Evolutionary conservation across 1,139 yeast genomes (phyloP), one percentile per base, ranked within the genome.

Genomic region (Williopsis jadinii): DNA sequence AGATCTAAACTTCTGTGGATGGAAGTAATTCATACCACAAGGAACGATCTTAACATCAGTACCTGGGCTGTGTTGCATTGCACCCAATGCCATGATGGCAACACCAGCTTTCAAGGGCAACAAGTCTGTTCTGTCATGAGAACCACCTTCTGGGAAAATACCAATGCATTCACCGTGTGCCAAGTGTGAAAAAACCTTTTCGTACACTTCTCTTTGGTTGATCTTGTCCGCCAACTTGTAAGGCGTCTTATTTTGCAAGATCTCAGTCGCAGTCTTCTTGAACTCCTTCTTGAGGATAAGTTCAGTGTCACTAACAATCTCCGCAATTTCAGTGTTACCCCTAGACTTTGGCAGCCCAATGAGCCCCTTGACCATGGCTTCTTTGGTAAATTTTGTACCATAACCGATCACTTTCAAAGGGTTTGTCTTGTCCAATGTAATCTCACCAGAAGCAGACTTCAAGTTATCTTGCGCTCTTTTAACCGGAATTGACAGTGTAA

Each of bases 131-230:
- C 97, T 72, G 60, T 92, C 98, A 55, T 92, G 98, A 13, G 95
- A 85, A 0, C 97, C 97, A 40, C 97, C 97, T 64, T 90, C 97
- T 3, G 97, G 97, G 64, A 90, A 92, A 40, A 92, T 86, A n/a
- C 97, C 98, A 32, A 92, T 68, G 52, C 95, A 85, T 46, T 85
- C 79, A 38, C 92, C 88, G 44, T 76, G 73, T 14, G 85, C 75
- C 49, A 92, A 70, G 60, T 87, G 96, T 40, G 79, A 73, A 59
- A 90, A 92, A 2, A 92, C 97, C 51, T 73, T 71, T 46, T 81
- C 75, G 62, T 86, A 92, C 46, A 92, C 95, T 36, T 71, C 68
- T 31, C 85, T 76, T 63, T 92, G 97, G 63, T 92, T 87, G 41
- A 92, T 83, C 55, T 84, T 84, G 40, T 76, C 81, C 1, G 97